A percentile compares a stretch with the other conserved stretches of the same genome.
Evolutionary conservation across 768 basidiomycete species (phyloP).

Genomic region (Rhodotorula taiwanensis): DNA sequence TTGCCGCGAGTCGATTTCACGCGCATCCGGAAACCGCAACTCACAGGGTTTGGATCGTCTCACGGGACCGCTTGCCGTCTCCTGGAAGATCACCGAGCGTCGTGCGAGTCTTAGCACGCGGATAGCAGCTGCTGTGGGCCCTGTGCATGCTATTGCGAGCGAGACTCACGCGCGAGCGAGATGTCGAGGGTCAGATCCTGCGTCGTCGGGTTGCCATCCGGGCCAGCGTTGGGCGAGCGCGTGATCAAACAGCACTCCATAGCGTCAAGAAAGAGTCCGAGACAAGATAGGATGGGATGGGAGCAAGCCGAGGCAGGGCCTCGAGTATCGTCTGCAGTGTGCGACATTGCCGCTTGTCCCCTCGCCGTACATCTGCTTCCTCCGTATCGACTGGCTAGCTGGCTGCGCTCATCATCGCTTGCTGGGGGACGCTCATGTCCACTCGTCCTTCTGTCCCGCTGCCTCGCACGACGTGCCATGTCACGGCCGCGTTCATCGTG

Average conservation of each 20-base stretch:
- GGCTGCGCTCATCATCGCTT: too few relatives aligned
- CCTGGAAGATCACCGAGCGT: constrained; percentile 1
- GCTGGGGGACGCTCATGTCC: too few relatives aligned
- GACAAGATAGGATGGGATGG: too few relatives aligned
- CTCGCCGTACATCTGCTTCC: too few relatives aligned
- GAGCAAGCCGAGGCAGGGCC: too few relatives aligned
- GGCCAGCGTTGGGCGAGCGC: background rate
- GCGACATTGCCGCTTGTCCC: too few relatives aligned
- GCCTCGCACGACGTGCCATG: too few relatives aligned
- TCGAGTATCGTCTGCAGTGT: too few relatives aligned
- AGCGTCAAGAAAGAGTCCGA: too few relatives aligned
- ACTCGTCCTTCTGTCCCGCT: too few relatives aligned
- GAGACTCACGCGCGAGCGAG: constrained; percentile 16
- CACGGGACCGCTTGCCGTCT: background rate
- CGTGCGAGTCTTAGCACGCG: background rate
- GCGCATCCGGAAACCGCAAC: background rate
- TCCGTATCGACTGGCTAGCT: too few relatives aligned
- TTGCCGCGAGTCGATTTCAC: background rate
- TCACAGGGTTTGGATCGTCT: constrained; percentile 4
- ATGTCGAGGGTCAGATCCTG: constrained; percentile 22
- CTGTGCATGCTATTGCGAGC: background rate
- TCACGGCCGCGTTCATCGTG: too few relatives aligned
- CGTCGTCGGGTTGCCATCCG: constrained; percentile 7
- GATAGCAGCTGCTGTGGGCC: background rate
- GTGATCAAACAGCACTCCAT: constrained; percentile 27